Conservation (phyloP, 2,329 filamentous ascomycete species). For the Diatrype stigma region DNA sequence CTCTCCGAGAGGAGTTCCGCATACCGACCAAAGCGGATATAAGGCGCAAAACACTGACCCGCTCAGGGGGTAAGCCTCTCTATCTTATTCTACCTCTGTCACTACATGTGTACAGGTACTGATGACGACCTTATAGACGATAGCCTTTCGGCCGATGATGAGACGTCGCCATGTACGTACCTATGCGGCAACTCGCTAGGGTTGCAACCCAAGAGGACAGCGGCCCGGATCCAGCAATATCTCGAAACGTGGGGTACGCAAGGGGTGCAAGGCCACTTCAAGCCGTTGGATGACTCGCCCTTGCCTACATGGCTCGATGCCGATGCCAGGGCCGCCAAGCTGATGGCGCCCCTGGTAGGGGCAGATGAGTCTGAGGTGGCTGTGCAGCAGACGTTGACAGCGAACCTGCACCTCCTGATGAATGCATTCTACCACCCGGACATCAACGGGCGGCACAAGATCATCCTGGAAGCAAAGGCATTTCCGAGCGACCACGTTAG, state of each 20-base stretch:
- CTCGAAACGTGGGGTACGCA: slow-evolving; percentile 72
- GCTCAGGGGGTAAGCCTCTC: slow-evolving; percentile 15
- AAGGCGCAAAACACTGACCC: slow-evolving; percentile 23
- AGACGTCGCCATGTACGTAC: slow-evolving; percentile 50
- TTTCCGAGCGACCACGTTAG: slow-evolving; percentile 78
- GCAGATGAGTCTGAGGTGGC: slow-evolving; percentile 66
- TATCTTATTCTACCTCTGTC: not conserved
- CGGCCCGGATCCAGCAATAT: slow-evolving; percentile 63
- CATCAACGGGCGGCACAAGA: slow-evolving; percentile 56
- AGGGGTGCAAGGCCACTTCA: slow-evolving; percentile 75
- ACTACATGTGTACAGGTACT: slow-evolving; percentile 3
- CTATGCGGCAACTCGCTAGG: slow-evolving; percentile 78
- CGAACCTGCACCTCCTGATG: slow-evolving; percentile 74
- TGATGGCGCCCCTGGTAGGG: slow-evolving; percentile 69
- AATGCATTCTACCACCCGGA: slow-evolving; percentile 73
- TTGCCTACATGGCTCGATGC: slow-evolving; percentile 63
- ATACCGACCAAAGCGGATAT: slow-evolving; percentile 27
- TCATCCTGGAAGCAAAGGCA: slow-evolving; percentile 75
- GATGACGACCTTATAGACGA: slow-evolving; percentile 21
- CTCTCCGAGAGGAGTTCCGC: slow-evolving; percentile 25
- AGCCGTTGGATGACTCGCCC: slow-evolving; percentile 58
- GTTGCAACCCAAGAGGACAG: slow-evolving; percentile 64
- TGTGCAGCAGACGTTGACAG: slow-evolving; percentile 76
- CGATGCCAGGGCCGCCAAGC: slow-evolving; percentile 61
- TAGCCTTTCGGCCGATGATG: slow-evolving; percentile 19